phyloP scores from a whole-genome alignment of 2,329 filamentous ascomycete genomes.

The Stemphylium beticola region DNA sequence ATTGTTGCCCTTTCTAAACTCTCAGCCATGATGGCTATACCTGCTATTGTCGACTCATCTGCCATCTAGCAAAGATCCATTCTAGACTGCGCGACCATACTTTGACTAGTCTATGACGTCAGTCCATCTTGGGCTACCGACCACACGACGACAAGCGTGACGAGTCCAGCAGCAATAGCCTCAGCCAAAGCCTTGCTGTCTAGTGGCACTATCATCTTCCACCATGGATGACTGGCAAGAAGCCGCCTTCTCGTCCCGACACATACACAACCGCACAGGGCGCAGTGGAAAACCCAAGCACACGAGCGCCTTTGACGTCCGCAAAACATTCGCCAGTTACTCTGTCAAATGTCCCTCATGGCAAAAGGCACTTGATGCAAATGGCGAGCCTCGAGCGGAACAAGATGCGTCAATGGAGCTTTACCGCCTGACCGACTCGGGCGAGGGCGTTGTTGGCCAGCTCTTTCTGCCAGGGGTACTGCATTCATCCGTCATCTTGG shows the following conservation, averaged over 20 bases:
- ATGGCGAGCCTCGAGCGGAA: slow-evolving; percentile 1
- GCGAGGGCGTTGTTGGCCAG: slow-evolving; percentile 28
- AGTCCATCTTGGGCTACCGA: background rate
- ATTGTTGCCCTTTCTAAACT: background rate
- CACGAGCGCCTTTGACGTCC: slow-evolving; percentile 26
- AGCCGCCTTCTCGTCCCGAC: slow-evolving; percentile 27
- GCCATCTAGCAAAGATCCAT: background rate
- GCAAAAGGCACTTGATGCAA: slow-evolving; percentile 12
- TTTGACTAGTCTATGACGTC: slow-evolving; percentile 9
- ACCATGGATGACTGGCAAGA: slow-evolving; percentile 30
- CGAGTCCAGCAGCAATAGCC: background rate
- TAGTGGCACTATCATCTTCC: background rate
- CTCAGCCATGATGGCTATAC: background rate
- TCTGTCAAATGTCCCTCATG: slow-evolving; percentile 29
- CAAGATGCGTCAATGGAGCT: slow-evolving; percentile 23
- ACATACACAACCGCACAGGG: slow-evolving; percentile 32
- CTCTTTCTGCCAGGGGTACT: slow-evolving; percentile 23
- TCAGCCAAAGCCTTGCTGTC: no score
- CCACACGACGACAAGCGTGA: background rate
- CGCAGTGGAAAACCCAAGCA: slow-evolving; percentile 19
- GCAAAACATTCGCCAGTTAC: slow-evolving; percentile 33
- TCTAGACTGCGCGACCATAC: background rate
- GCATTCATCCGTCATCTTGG: slow-evolving; percentile 22
- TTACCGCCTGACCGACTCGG: slow-evolving; percentile 26
- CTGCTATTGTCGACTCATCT: background rate